A percentile compares a stretch with the other conserved stretches of the same genome.
phyloP scores from a whole-genome alignment of 2,329 filamentous ascomycete genomes.

The Colletotrichum orchidophilum region DNA sequence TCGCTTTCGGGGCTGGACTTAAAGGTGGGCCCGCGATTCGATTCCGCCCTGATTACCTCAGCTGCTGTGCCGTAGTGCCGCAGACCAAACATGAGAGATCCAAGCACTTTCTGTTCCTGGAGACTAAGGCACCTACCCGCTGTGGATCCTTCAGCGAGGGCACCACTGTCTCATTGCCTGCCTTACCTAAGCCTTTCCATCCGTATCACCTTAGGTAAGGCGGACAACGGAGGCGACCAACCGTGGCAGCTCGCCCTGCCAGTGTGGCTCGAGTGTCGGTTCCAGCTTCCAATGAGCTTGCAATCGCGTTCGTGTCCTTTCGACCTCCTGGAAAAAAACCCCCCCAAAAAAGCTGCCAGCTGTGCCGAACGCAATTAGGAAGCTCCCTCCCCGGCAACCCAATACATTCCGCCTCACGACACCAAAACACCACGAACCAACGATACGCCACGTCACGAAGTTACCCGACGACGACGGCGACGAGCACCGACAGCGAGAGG shows the following conservation, averaged over 20 bases:
- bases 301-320: slow-evolving; percentile 41
- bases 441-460: background rate
- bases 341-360: slow-evolving; percentile 20
- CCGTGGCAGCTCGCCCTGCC: slow-evolving; percentile 12
- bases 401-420: background rate
- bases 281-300: slow-evolving; percentile 37
- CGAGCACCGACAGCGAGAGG: background rate
- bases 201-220: background rate
- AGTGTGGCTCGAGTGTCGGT: slow-evolving; percentile 16
- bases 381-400: slow-evolving; percentile 20
- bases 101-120: background rate
- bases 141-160: background rate
- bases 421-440: background rate
- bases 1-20: slow-evolving; percentile 3
- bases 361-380: slow-evolving; percentile 13
- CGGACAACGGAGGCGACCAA: background rate
- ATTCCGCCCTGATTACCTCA: slow-evolving; percentile 9
- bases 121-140: slow-evolving; percentile 11
- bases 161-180: background rate
- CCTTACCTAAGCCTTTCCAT: background rate
- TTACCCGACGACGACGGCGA: slow-evolving; percentile 4
- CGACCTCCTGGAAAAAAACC: slow-evolving; percentile 27
- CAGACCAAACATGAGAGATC: no score
- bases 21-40: background rate
- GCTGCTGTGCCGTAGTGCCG: background rate